Conservation (phyloP, 169 alveolate species). For the Plasmodium berghei region DNA sequence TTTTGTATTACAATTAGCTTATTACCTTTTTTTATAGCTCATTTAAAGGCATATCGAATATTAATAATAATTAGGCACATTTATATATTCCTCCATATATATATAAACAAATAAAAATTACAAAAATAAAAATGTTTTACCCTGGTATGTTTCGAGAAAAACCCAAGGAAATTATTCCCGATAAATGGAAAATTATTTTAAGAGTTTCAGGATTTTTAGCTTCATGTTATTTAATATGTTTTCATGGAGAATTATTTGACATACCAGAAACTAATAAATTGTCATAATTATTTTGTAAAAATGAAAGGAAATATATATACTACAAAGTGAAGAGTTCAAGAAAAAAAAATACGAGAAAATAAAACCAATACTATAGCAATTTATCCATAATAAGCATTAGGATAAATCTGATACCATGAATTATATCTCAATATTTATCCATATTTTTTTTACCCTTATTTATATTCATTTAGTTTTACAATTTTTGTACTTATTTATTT, state of each 20-base stretch:
- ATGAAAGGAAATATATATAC: not conserved
- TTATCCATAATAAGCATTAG: not conserved
- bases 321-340: not conserved
- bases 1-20: too few relatives aligned
- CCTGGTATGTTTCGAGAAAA: constrained; percentile 85
- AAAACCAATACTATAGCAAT: not conserved
- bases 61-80: too few relatives aligned
- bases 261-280: constrained; percentile 84
- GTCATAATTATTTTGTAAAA: constrained; percentile 35
- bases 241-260: constrained; percentile 85
- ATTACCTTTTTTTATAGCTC: too few relatives aligned
- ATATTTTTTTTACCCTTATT: too few relatives aligned
- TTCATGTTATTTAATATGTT: constrained; percentile 81
- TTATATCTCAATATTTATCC: too few relatives aligned
- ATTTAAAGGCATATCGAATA: too few relatives aligned
- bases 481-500: too few relatives aligned
- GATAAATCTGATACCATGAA: not conserved
- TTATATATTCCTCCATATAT: too few relatives aligned
- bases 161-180: constrained; percentile 82
- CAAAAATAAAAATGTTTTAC: constrained; percentile 78
- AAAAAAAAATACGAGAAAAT: not conserved
- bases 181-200: constrained; percentile 77
- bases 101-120: too few relatives aligned
- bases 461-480: too few relatives aligned
- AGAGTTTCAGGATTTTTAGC: constrained; percentile 81